Base-by-base conservation (phyloP, 306 rosid genomes). In the Datisca glomerata region DNA sequence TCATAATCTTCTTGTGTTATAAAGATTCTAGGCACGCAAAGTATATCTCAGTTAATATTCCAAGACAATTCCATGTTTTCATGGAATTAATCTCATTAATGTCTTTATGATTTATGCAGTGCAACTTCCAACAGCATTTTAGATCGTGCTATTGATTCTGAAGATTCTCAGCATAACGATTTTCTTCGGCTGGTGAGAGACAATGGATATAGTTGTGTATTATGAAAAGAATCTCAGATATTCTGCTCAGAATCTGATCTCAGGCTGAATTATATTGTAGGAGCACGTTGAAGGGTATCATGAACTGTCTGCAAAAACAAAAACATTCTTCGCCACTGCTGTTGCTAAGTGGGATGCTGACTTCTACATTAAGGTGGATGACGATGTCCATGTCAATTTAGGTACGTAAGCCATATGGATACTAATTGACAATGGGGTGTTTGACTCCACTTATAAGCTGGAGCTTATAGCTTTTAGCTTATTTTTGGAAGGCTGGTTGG, bases 251-350 rank as follows among this genome's bases (percentile, higher is more conserved):
- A 43, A 28, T 50, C 8, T 54, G 53, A 60, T 47, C 37, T 62
- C 56, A 55, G 43, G 43, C 44, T 46, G 51, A 47, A 27, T 60
- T 49, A 15, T 47, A 25, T 42, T 73, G 66, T 52, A 91, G 98
- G 86, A 91, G 55, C 98, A 84, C 45, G 80, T 91, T 55, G 96
- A 91, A 80, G 98, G 98, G 51, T 80, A 91, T 63, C 98, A 91
- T 57, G 96, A 84, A 59, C 63, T 91, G 65, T 91, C 98, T 36
- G 91, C 96, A 39, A 91, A 91, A 69, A 91, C 98, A 45, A 84
- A 84, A 67, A 72, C 7, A 45, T 89, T 84, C 84, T 91, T 91
- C 62, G 63, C 98, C 28, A 80, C 94, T 2, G 98, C 98, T 9
- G 81, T 91, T 61, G 67, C 84, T 39, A 60, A 27, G 39, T 91